Conservation (phyloP, 2,329 filamentous ascomycete genomes). For the Apiospora marii region DNA sequence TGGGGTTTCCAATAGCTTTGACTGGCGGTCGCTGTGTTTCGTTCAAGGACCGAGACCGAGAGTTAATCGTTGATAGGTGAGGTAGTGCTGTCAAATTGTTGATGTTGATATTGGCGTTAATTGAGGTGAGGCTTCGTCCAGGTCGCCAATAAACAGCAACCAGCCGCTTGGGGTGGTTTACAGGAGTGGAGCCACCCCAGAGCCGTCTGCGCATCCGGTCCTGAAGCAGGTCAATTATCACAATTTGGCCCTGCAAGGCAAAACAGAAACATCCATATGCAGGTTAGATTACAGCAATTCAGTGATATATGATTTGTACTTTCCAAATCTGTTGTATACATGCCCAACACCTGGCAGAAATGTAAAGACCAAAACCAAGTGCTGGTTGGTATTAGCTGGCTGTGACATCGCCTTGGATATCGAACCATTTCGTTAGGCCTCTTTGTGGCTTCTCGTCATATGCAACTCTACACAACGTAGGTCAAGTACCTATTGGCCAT, state of each 20-base stretch:
- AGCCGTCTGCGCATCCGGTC: not conserved
- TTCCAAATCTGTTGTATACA: not conserved
- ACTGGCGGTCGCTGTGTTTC: not conserved
- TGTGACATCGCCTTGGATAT: not conserved
- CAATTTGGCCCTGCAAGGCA: not conserved
- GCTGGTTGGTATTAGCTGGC: not conserved
- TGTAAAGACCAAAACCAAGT: not conserved
- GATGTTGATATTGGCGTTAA: slow-evolving; percentile 12
- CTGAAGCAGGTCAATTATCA: not conserved
- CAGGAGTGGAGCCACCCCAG: slow-evolving; percentile 3
- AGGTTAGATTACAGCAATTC: too few species aligned
- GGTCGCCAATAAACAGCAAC: not conserved
- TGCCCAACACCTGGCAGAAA: not conserved
- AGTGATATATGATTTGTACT: not conserved
- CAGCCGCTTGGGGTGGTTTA: not conserved
- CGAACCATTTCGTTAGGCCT: not conserved
- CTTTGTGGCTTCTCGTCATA: not conserved
- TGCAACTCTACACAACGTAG: not conserved
- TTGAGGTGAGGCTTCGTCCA: slow-evolving; percentile 1
- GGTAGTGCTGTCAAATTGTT: not conserved
- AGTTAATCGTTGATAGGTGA: not conserved
- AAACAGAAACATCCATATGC: not conserved
- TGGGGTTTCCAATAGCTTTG: not conserved
- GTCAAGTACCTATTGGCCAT: not conserved
- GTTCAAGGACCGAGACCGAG: not conserved